A percentile compares a stretch with the other conserved stretches of the same genome.
phyloP scores from a whole-genome alignment of 164 flowering plant genomes.

The Echeveria elegans region DNA sequence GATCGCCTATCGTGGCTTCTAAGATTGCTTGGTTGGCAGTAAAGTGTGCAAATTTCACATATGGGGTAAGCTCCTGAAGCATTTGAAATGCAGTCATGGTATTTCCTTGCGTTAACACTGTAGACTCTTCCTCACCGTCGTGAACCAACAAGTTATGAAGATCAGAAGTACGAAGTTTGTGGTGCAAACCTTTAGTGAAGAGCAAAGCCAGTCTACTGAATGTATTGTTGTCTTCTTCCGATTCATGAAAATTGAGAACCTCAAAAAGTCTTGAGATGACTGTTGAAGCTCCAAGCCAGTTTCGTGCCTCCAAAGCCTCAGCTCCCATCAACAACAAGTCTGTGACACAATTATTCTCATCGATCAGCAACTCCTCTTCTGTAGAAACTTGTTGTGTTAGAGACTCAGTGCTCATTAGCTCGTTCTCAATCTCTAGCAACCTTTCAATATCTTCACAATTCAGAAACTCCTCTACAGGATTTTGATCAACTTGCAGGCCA shows the following conservation, averaged over 20 bases:
- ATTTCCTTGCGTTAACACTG: not conserved
- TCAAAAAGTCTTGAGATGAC: constrained; percentile 15
- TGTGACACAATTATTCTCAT: constrained; percentile 16
- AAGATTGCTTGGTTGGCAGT: constrained; percentile 41
- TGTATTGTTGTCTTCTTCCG: constrained; percentile 10
- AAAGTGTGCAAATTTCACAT: constrained; percentile 31
- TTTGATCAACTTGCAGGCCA: not conserved
- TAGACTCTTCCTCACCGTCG: constrained; percentile 1
- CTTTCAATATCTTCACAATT: not conserved
- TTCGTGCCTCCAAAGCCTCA: constrained; percentile 25
- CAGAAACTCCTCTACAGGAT: not conserved
- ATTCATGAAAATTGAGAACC: constrained; percentile 12
- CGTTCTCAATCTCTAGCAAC: constrained; percentile 5
- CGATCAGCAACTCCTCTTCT: constrained; percentile 9
- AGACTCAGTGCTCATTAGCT: constrained; percentile 5
- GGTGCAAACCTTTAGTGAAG: constrained; percentile 28
- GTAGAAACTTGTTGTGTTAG: constrained; percentile 1
- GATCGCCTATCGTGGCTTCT: constrained; percentile 21
- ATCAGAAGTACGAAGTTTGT: constrained; percentile 11
- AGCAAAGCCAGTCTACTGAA: constrained; percentile 21
- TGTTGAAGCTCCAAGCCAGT: constrained; percentile 15
- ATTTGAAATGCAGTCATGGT: constrained; percentile 21
- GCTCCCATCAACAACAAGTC: constrained; percentile 27
- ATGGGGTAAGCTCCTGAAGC: constrained; percentile 31
- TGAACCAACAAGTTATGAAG: not conserved